Evolutionary conservation across 306 rosid genomes (phyloP).

Genomic region (Castanea crenata): DNA sequence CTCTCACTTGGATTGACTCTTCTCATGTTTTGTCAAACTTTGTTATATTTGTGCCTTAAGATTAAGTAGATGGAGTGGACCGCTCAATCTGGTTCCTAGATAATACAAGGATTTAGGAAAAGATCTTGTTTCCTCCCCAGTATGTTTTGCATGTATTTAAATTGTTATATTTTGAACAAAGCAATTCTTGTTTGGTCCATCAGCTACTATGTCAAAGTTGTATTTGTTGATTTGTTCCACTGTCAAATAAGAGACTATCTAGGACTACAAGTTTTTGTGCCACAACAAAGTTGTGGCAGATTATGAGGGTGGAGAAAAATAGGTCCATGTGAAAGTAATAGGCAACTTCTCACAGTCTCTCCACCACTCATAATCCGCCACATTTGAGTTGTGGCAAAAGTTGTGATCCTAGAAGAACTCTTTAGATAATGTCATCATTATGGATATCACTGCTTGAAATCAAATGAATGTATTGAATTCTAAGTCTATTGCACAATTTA

Average conservation of each 20-base stretch:
- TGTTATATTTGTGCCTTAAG: background rate
- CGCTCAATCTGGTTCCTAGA: background rate
- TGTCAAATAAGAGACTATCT: background rate
- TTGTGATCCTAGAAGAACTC: too few species aligned
- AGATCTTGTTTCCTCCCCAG: background rate
- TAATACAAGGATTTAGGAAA: background rate
- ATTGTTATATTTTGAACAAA: background rate
- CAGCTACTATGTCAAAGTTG: background rate
- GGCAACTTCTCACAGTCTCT: too few species aligned
- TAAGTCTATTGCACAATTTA: slow-evolving; percentile 16
- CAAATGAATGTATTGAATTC: slow-evolving; percentile 12
- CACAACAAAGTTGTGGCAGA: too few species aligned
- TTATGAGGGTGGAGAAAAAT: too few species aligned
- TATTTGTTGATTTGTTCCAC: background rate
- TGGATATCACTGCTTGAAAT: background rate
- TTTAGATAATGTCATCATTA: too few species aligned
- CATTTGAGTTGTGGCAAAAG: too few species aligned
- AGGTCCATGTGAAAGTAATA: too few species aligned
- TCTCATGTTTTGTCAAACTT: background rate
- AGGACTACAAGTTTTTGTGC: too few species aligned
- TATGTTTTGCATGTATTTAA: background rate
- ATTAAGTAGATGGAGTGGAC: background rate
- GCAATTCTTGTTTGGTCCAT: background rate
- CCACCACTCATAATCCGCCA: too few species aligned
- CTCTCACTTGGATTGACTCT: background rate